Percentiles rank a stretch among this genome's conserved stretches.
Evolutionary conservation across 352 stramenopile species (phyloP).

Genomic region (Aphanomyces astaci): DNA sequence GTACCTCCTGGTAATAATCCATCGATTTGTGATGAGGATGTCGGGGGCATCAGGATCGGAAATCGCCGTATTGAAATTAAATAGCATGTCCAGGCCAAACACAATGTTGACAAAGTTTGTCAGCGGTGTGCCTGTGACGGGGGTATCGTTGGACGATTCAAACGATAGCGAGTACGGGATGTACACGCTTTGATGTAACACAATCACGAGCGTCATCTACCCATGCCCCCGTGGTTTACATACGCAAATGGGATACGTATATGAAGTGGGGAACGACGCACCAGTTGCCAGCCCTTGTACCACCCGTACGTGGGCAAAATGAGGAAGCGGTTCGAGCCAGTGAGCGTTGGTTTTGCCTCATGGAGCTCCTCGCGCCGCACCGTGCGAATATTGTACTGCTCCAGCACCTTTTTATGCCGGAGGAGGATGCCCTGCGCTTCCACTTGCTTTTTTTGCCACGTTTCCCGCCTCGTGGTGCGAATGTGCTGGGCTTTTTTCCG

Average conservation of each 20-base stretch:
- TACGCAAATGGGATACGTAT: neutral
- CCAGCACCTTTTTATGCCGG: slow-evolving; percentile 64
- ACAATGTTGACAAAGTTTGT: slow-evolving; percentile 35
- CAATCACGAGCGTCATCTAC: slow-evolving; percentile 55
- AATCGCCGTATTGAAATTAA: slow-evolving; percentile 70
- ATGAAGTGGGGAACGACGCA: slow-evolving; percentile 24
- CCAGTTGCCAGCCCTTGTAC: slow-evolving; percentile 73
- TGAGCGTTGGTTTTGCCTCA: slow-evolving; percentile 30
- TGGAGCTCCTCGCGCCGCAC: slow-evolving; percentile 40
- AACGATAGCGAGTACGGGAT: slow-evolving; percentile 63
- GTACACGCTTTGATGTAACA: slow-evolving; percentile 72
- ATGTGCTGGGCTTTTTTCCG: slow-evolving; percentile 15
- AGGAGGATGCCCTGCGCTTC: slow-evolving; percentile 49
- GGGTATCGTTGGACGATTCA: slow-evolving; percentile 37
- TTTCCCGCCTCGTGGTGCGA: neutral
- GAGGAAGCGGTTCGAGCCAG: slow-evolving; percentile 35
- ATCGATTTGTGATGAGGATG: slow-evolving; percentile 56
- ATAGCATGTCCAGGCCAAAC: slow-evolving; percentile 59
- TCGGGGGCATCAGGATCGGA: slow-evolving; percentile 33
- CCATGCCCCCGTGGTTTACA: neutral
- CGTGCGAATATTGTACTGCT: slow-evolving; percentile 64
- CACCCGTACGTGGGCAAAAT: slow-evolving; percentile 57
- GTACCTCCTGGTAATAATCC: slow-evolving; percentile 47
- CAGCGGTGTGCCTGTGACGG: neutral
- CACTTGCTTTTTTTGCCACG: slow-evolving; percentile 29